phyloP scores from a whole-genome alignment of 2,329 filamentous ascomycete species.

The Trichoderma brevicompactum region DNA sequence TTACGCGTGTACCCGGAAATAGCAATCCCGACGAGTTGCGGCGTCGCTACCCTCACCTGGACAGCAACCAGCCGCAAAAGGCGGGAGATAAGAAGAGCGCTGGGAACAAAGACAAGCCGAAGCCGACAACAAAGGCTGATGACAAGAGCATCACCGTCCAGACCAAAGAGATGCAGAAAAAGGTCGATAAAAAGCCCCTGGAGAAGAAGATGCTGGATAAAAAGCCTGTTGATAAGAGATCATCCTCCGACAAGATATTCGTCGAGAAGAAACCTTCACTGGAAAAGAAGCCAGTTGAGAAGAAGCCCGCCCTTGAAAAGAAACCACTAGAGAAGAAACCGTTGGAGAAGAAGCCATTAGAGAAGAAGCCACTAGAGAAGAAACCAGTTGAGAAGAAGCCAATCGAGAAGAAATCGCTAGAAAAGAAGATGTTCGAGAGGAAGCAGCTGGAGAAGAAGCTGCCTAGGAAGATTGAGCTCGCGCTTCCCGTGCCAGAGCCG shows the following conservation, averaged over 20 bases:
- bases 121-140: slow-evolving; percentile 33
- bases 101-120: slow-evolving; percentile 36
- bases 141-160: slow-evolving; percentile 34
- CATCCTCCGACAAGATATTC: not conserved
- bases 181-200: slow-evolving; percentile 1
- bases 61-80: slow-evolving; percentile 40
- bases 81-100: slow-evolving; percentile 36
- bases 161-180: slow-evolving; percentile 40
- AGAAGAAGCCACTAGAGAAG: slow-evolving; percentile 28
- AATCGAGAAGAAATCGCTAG: slow-evolving; percentile 1
- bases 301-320: not conserved
- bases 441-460: slow-evolving; percentile 39
- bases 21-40: slow-evolving; percentile 66
- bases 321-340: not conserved
- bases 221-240: slow-evolving; percentile 20
- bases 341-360: slow-evolving; percentile 28
- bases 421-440: slow-evolving; percentile 34
- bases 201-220: slow-evolving; percentile 8
- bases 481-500: slow-evolving; percentile 42
- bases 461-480: slow-evolving; percentile 45
- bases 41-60: slow-evolving; percentile 69
- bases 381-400: not conserved
- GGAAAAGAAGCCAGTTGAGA: slow-evolving; percentile 28
- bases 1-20: slow-evolving; percentile 70
- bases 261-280: slow-evolving; percentile 14